Evolutionary conservation across 179 eudicot genomes (phyloP), one percentile per base, ranked within the genome.

Genomic region (Drosera spatulata): DNA sequence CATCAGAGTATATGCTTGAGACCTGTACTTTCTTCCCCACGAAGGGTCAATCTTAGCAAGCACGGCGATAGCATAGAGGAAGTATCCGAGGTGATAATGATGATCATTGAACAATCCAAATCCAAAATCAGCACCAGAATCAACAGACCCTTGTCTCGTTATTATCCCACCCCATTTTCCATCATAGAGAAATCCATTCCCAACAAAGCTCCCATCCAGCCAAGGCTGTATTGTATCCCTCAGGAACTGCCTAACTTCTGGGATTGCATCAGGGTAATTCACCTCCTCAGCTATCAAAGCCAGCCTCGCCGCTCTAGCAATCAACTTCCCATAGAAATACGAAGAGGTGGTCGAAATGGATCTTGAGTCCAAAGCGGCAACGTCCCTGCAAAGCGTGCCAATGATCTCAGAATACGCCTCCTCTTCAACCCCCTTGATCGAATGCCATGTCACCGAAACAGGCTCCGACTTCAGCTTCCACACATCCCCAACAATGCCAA

Each of bases 261-360:
- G 93, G 14, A 87, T 84, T 5, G 66, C 95, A 66, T 80, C 87
- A 58, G 56, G 61, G 61, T 64, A 82, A 67, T 72, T 39, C 43
- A 90, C 80, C 59, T 90, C 97, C 64, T 90, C 97, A 38, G 97
- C 95, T 61, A 90, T 87, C 77, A 90, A 77, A 2, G 87, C 97
- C 60, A 90, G 61, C 61, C 97, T 82, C 33, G 97, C 97, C 3
- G 89, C 97, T 57, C 95, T 80, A 9, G 97, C 95, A 39, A 90
- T 60, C 77, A 77, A 66, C 50, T 90, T 90, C 56, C 85, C 95
- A 47, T 79, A 90, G 61, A 79, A 89, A 67, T 89, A 89, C 3
- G 95, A 89, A 0, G 97, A 89, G n/a, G 80, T 69, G 0, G 85
- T 86, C 5, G 85, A 61, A 48, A 86, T 71, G 8, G 80, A 52